Base-by-base conservation (phyloP, 2,329 filamentous ascomycete species). In the Cladophialophora carrionii region DNA sequence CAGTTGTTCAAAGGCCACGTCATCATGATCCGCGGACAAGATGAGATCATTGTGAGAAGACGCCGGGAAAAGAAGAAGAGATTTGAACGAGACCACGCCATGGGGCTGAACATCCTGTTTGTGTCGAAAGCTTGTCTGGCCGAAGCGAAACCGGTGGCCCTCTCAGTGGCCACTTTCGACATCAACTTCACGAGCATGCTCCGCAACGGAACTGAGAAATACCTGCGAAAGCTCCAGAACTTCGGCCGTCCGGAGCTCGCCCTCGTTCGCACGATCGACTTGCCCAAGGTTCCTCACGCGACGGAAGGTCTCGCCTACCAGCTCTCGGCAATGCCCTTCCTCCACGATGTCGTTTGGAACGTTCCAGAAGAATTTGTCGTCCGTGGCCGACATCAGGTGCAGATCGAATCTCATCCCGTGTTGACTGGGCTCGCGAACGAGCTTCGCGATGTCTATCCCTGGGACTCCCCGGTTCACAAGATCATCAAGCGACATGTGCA, bases 181-280 rank as follows among this genome's bases (percentile, higher is more conserved):
- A 37, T 58, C 56, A 37, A 58, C 56, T 10, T 58, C 34, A 55
- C 26, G n/a, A 34, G 52, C 24, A 55, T 55, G 52, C 48, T 51
- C 48, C 24, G 24, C 12, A 8, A 24, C 20, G 48, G 48, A 51
- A 24, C 4, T 3, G 20, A 22, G 20, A 51, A 26, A 24, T 51
- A 51, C 48, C 10, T 51, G 20, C 24, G 48, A 26, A 51, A 51
- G 48, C 48, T 26, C 24, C 20, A 51, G 12, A 22, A 26, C 12
- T 51, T 51, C 48, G 48, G 48, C 17, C 48, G 48, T 0, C 48
- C 48, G 5, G 6, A 51, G 48, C 48, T 51, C 48, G 20, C 48
- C 9, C 9, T 24, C 2, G 20, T 51, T 51, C 48, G 48, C 24
- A 17, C 48, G 10, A 51, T 51, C 22, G 20, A 29, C 8, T 4